A percentile compares a stretch with the other conserved stretches of the same genome.
phyloP scores from a whole-genome alignment of 108 stramenopile genomes.

The Stephanodiscus triporus region DNA sequence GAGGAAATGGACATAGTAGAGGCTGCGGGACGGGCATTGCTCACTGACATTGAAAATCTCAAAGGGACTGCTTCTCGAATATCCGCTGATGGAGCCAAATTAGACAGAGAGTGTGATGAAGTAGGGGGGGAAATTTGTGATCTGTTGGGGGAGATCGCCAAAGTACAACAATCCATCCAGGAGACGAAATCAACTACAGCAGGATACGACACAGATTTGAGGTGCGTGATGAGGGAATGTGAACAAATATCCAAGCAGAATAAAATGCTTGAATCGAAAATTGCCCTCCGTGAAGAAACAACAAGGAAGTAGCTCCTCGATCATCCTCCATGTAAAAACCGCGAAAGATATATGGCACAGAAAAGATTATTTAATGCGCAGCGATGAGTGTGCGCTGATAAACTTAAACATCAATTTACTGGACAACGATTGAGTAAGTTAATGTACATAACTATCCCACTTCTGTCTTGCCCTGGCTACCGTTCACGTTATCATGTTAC shows the following conservation, averaged over 20 bases:
- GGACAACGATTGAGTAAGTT: too few species aligned
- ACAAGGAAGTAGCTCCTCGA: neutral
- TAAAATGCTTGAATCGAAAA: constrained; percentile 14
- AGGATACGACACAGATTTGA: constrained; percentile 5
- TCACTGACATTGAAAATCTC: constrained; percentile 6
- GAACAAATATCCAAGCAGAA: constrained; percentile 14
- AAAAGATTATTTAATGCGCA: too few species aligned
- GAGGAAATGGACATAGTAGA: constrained; percentile 2
- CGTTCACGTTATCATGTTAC: too few species aligned
- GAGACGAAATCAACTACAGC: neutral
- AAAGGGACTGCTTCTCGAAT: constrained; percentile 23
- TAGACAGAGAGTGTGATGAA: constrained; percentile 6
- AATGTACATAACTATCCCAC: too few species aligned
- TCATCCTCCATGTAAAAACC: too few species aligned
- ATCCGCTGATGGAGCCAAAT: constrained; percentile 16
- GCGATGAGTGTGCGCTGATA: too few species aligned
- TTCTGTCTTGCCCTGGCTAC: too few species aligned
- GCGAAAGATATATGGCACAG: too few species aligned
- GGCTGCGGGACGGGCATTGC: neutral
- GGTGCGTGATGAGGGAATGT: constrained; percentile 3
- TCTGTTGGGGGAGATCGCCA: neutral
- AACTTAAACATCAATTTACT: too few species aligned
- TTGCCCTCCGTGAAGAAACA: constrained; percentile 3
- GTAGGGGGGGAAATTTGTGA: constrained; percentile 11
- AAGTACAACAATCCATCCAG: neutral